These are phyloP conservation scores for Globisporangium alternatum DNA, from an alignment of 352 stramenopile genomes.

Conservation along the genomic window DNA sequence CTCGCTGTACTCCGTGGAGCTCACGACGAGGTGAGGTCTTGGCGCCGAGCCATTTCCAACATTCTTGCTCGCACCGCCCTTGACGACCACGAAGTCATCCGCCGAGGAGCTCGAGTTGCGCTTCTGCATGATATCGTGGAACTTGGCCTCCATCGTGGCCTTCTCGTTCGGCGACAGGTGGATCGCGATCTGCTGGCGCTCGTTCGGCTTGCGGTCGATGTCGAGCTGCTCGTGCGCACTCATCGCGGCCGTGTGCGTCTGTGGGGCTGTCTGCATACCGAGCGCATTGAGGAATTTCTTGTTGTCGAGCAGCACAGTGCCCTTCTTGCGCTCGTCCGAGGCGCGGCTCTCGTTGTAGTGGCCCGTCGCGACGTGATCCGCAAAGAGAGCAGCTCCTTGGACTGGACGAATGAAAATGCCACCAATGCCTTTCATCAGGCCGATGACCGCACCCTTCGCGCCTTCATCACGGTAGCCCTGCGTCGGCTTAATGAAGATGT, in stretches of 20 bases:
- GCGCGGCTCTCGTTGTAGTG: slow-evolving; percentile 50
- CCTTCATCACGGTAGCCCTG: slow-evolving; percentile 62
- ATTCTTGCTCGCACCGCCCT: not conserved
- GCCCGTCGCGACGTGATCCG: slow-evolving; percentile 63
- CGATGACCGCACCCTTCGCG: slow-evolving; percentile 55
- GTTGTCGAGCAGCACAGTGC: slow-evolving; percentile 44
- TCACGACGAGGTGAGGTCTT: slow-evolving; percentile 14
- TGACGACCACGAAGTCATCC: not conserved
- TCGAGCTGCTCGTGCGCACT: slow-evolving; percentile 38
- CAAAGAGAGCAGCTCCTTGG: slow-evolving; percentile 55
- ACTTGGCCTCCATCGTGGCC: slow-evolving; percentile 32
- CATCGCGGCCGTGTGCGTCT: slow-evolving; percentile 52
- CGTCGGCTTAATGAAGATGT: slow-evolving; percentile 56
- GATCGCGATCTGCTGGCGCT: slow-evolving; percentile 42
- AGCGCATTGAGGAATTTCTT: slow-evolving; percentile 38
- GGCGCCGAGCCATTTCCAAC: too few relatives aligned
- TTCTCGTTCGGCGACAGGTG: slow-evolving; percentile 39
- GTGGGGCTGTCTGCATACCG: slow-evolving; percentile 34
- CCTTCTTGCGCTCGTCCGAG: slow-evolving; percentile 43
- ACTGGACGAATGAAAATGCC: slow-evolving; percentile 54
- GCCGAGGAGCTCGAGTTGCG: slow-evolving; percentile 15
- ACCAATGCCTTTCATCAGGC: slow-evolving; percentile 50
- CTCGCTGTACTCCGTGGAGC: slow-evolving; percentile 25
- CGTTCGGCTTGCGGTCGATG: slow-evolving; percentile 22
- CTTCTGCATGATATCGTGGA: slow-evolving; percentile 39